Conservation (phyloP, 768 basidiomycete species). For the Lactarius indigo region DNA sequence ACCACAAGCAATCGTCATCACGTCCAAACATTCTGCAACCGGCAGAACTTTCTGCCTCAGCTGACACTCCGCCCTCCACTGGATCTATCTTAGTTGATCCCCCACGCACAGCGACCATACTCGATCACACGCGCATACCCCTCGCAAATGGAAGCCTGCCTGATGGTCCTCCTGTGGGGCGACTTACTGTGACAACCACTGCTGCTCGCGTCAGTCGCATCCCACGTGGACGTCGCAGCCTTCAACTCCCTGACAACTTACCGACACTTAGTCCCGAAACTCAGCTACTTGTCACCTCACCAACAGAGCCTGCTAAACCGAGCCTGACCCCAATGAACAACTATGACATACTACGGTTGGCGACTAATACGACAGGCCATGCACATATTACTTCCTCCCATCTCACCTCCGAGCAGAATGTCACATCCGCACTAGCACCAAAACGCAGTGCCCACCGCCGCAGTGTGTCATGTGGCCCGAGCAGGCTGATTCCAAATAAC, state of each 20-base stretch:
- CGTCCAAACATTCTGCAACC: neutral
- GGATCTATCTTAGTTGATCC: conserved; percentile 24
- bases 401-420: neutral
- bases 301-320: neutral
- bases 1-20: neutral
- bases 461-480: conserved; percentile 14
- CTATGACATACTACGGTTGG: neutral
- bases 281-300: neutral
- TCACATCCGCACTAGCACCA: neutral
- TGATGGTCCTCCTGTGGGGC: conserved; percentile 3
- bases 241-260: neutral
- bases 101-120: conserved; percentile 19
- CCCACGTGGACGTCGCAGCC: conserved; percentile 22
- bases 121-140: conserved; percentile 24
- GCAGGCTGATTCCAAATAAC: neutral
- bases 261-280: neutral
- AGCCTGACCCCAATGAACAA: neutral
- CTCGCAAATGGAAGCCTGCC: neutral
- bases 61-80: conserved; percentile 14
- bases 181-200: neutral
- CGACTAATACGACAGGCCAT: neutral
- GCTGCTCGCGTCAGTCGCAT: conserved; percentile 17
- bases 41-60: conserved; percentile 2
- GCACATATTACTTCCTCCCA: neutral
- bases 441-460: conserved; percentile 18